Evolutionary conservation across 306 rosid genomes (phyloP), one percentile per base, ranked within the genome.

Genomic region (Malus asiatica): DNA sequence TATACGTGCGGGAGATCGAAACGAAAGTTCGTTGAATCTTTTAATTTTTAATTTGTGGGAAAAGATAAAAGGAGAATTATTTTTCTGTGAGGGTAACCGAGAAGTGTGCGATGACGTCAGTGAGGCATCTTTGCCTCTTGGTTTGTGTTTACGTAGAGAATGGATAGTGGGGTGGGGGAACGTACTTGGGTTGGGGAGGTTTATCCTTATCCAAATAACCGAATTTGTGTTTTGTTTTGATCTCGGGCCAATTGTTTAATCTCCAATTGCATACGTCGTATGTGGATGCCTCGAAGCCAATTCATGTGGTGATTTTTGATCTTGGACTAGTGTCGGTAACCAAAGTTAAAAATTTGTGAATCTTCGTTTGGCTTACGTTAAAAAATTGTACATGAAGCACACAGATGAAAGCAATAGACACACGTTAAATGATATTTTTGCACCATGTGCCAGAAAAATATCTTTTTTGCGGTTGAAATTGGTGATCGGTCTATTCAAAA

Each of bases 171-270:
- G 30, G 32, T 35, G 46, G 35, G 22, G 42, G 38, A 29, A 77
- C 68, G 62, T 66, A 52, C 81, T 68, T 4, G 78, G 55, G 58
- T 55, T 57, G 55, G 55, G 55, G 3, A 51, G 55, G 20, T 91
- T 80, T 78, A 89, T 86, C 81, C 91, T 91, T 86, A 89, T 91
- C 97, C 84, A 33, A 27, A 35, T 73, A 15, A 29, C 32, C 13
- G 38, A 35, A n/a, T 23, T 14, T 11, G 4, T 63, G 79, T 44
- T 44, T 20, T 5, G 20, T 60, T 51, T 51, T 6, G 55, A 51
- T 51, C 55, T 16, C 25, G 7, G 45, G 23, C 45, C 19, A 57
- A 51, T 20, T 51, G 55, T 51, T 51, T 51, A 51, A 15, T 6
- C 19, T 48, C 55, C 20, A 51, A 15, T 51, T 51, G 55, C 6